A percentile compares a stretch with the other conserved stretches of the same genome.
These are phyloP conservation scores for Populus hybrid DNA, from an alignment of 441 rosid genomes.

Conservation along the genomic window DNA sequence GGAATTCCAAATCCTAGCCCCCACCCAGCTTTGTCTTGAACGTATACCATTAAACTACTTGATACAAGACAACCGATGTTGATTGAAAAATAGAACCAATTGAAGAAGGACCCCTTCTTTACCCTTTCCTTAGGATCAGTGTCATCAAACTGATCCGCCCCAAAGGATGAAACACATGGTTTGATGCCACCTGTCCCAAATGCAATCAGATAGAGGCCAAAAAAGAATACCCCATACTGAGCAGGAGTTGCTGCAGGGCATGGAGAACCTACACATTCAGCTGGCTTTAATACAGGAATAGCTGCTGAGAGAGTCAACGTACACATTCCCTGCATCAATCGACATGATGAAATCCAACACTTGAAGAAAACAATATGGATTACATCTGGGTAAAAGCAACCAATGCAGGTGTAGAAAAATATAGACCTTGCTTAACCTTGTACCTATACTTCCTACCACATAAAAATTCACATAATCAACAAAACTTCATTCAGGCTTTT, in stretches of 20 bases:
- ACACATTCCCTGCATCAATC: constrained; percentile 66
- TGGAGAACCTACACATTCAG: constrained; percentile 48
- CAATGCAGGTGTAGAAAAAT: not conserved
- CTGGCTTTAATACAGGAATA: constrained; percentile 58
- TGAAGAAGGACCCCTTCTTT: too few relatives aligned
- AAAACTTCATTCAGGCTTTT: not conserved
- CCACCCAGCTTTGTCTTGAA: constrained; percentile 92
- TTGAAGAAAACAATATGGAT: not conserved
- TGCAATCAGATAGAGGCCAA: constrained; percentile 84
- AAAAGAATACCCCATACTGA: constrained; percentile 65
- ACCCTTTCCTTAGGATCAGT: too few relatives aligned
- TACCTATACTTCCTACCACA: not conserved
- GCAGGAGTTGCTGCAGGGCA: constrained; percentile 72
- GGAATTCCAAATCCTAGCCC: constrained; percentile 92
- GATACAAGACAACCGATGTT: constrained; percentile 78
- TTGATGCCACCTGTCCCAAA: constrained; percentile 2
- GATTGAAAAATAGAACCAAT: too few relatives aligned
- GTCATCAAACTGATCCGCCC: too few relatives aligned
- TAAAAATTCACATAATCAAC: not conserved
- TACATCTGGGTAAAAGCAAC: not conserved
- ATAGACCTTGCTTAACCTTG: not conserved
- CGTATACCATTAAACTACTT: constrained; percentile 70
- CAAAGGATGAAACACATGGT: too few relatives aligned
- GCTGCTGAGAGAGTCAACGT: constrained; percentile 79
- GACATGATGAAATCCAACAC: constrained; percentile 2